phyloP scores from a whole-genome alignment of 768 basidiomycete species.

The Amanita exitialis region DNA sequence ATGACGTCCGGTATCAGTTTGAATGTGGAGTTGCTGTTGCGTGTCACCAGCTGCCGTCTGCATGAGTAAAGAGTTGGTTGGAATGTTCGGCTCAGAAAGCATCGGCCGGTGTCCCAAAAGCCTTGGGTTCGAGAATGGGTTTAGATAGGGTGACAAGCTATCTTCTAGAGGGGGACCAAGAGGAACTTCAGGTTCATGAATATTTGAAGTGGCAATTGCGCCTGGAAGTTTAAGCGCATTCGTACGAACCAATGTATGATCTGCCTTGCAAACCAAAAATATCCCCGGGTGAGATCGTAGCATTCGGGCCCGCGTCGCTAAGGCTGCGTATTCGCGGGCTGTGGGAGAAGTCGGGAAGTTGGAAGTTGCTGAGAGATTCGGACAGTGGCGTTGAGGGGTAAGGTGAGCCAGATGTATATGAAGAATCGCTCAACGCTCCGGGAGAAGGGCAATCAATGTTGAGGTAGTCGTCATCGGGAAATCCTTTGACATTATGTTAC shows the following conservation, averaged over 20 bases:
- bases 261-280: neutral
- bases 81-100: conserved; percentile 3
- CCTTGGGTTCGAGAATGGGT: neutral
- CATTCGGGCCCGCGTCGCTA: neutral
- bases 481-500: neutral
- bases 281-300: neutral
- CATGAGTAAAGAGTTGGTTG: neutral
- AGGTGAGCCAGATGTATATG: neutral
- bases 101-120: neutral
- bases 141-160: neutral
- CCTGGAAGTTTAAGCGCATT: neutral
- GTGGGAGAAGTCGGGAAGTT: neutral
- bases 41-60: neutral
- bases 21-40: neutral
- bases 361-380: neutral
- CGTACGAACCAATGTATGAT: conserved; percentile 4
- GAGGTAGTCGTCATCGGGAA: neutral
- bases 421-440: conserved; percentile 2
- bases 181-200: neutral
- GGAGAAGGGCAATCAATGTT: conserved; percentile 4
- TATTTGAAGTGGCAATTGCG: neutral
- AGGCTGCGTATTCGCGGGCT: neutral
- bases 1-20: neutral
- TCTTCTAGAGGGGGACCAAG: neutral
- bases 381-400: conserved; percentile 2